Percentiles rank a stretch among this genome's conserved stretches.
Conservation (phyloP, 2,329 filamentous ascomycete genomes). For the Hypomyces perniciosus region DNA sequence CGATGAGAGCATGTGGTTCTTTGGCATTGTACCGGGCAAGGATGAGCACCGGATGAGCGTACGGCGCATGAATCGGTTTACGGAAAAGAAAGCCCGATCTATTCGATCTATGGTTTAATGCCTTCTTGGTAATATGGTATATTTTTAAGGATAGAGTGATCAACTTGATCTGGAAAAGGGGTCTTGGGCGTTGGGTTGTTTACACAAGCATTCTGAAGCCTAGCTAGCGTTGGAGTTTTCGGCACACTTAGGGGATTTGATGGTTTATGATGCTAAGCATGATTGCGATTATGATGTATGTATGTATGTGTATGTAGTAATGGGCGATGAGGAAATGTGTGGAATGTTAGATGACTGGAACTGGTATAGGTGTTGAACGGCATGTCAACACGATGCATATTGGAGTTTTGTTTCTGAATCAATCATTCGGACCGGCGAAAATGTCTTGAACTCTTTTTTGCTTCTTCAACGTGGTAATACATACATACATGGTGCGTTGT, state of each 20-base stretch:
- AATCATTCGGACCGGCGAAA: not conserved
- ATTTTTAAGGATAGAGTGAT: not conserved
- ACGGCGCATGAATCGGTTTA: constrained; percentile 39
- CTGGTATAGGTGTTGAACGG: not conserved
- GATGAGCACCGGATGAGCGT: constrained; percentile 40
- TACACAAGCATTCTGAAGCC: no score
- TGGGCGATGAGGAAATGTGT: not conserved
- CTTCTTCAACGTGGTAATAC: not conserved
- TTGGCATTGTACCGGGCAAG: constrained; percentile 36
- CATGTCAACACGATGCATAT: not conserved
- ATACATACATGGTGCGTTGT: no score
- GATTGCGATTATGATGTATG: not conserved
- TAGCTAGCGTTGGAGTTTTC: not conserved
- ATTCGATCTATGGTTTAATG: constrained; percentile 23
- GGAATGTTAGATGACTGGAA: not conserved
- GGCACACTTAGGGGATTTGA: not conserved
- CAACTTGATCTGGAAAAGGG: no score
- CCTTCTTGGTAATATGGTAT: not conserved
- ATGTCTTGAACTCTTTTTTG: not conserved
- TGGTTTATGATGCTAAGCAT: not conserved
- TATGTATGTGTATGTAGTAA: not conserved
- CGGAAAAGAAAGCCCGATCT: constrained; percentile 32
- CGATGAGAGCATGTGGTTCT: constrained; percentile 47
- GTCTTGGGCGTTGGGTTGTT: no score
- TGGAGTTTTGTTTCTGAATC: not conserved